Evolutionary conservation across 495 filamentous ascomycete species (phyloP).

Genomic region (Penicillium lagena): DNA sequence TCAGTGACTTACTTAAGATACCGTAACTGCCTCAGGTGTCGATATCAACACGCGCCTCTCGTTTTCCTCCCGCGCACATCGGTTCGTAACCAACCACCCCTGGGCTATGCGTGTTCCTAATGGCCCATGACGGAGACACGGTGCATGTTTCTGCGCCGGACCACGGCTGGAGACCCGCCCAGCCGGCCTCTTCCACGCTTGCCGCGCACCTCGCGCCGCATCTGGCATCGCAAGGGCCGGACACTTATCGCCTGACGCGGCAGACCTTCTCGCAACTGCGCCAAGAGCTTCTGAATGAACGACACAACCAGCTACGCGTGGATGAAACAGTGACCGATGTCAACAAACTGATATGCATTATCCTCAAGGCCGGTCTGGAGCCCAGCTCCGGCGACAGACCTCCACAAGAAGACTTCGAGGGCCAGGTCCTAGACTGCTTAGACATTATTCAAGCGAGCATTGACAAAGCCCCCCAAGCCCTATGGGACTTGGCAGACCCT

Average conservation of each 20-base stretch:
- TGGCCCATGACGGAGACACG: slow-evolving; percentile 21
- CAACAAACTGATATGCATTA: slow-evolving; percentile 75
- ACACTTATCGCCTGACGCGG: slow-evolving; percentile 35
- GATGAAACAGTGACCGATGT: slow-evolving; percentile 68
- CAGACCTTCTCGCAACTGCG: slow-evolving; percentile 59
- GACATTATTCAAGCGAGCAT: slow-evolving; percentile 68
- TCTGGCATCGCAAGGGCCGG: slow-evolving; percentile 33
- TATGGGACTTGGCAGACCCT: slow-evolving; percentile 45
- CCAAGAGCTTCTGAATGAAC: slow-evolving; percentile 50
- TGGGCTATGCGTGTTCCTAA: slow-evolving; percentile 14
- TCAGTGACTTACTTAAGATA: neutral
- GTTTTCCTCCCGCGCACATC: slow-evolving; percentile 1
- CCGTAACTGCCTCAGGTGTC: slow-evolving; percentile 20
- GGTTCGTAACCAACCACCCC: neutral
- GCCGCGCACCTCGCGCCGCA: slow-evolving; percentile 55
- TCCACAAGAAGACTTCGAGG: slow-evolving; percentile 50
- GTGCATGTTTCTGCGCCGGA: slow-evolving; percentile 7
- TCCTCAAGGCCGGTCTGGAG: slow-evolving; percentile 74
- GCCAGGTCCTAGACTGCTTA: slow-evolving; percentile 59
- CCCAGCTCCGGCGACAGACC: slow-evolving; percentile 41
- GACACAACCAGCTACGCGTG: slow-evolving; percentile 35
- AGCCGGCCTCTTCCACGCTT: slow-evolving; percentile 61
- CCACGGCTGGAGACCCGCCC: slow-evolving; percentile 17
- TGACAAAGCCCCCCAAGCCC: slow-evolving; percentile 62
- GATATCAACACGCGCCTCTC: slow-evolving; percentile 7